Base-by-base conservation (phyloP, 2,329 filamentous ascomycete species). In the Colletotrichum tabaci region DNA sequence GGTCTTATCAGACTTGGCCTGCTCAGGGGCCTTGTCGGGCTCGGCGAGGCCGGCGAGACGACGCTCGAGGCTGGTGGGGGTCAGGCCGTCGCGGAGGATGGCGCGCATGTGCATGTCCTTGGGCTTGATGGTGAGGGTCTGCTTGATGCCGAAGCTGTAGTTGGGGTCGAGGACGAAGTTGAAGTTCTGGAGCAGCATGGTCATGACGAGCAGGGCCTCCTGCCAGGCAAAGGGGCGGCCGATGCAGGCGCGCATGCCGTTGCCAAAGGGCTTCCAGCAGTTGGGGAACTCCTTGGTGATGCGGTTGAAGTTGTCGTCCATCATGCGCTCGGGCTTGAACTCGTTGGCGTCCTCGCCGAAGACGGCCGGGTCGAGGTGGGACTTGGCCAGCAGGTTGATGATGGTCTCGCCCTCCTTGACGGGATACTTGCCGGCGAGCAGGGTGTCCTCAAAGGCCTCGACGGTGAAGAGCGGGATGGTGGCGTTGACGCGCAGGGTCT, bases 141-240 rank as follows among this genome's bases (percentile, higher is more conserved):
- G 84, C 75, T 88, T 85, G 75, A 88, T 79, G 52, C 84, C 77
- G 42, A 91, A 79, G 63, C 84, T 76, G 75, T 91, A 92, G 64
- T 78, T 82, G 0, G 89, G 86, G 74, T 93, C 88, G 67, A 90
- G 78, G 58, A 85, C 82, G 74, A 94, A 89, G 74, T 92, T 87
- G 80, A 93, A 93, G 74, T 90, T 92, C 75, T 93, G 91, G 61
- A 94, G 81, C 8, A 93, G 76, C 74, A 91, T 85, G 0, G 88
- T 87, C 23, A 79, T 76, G 47, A 77, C 76, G 8, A 89, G 78
- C 2, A 88, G 75, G 7, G 83, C 82, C 72, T 89, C 87, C 75
- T 89, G 87, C 85, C 85, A 87, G 0, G 87, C 87, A 67, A 89
- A 89, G 0, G 85, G 81, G 2, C 87, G 80, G 3, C 87, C 87